Evolutionary conservation across 1,284 basidiomycete genomes (phyloP).

Genomic region (Ceratobasidium sp.): DNA sequence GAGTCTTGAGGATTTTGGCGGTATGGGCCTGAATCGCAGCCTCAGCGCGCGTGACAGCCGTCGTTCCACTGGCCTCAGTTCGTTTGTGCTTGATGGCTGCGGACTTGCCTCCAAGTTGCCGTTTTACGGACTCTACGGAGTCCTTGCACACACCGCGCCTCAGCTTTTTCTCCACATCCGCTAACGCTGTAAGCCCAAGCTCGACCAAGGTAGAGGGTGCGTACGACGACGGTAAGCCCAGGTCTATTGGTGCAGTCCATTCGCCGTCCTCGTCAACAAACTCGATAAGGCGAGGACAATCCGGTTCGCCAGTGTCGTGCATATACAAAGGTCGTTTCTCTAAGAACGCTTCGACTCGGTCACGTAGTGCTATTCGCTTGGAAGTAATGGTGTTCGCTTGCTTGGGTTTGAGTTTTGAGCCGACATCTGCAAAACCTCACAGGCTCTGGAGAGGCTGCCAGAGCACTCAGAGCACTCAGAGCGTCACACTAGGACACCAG

Average conservation of each 20-base stretch:
- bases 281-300: not conserved
- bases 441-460: no score
- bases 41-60: not conserved
- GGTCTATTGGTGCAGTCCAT: not conserved
- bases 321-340: conserved; percentile 1
- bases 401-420: not conserved
- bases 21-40: not conserved
- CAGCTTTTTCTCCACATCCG: not conserved
- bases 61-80: not conserved
- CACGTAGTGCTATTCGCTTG: not conserved
- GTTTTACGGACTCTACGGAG: not conserved
- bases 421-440: no score
- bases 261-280: not conserved
- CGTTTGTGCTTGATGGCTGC: not conserved
- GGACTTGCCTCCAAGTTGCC: not conserved
- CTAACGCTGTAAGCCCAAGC: not conserved
- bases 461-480: no score
- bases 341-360: not conserved
- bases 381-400: not conserved
- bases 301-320: not conserved
- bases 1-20: not conserved
- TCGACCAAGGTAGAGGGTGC: not conserved
- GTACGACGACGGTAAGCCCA: conserved; percentile 11
- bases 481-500: no score
- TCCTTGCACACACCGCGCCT: conserved; percentile 5